Conservation (phyloP, 2,329 filamentous ascomycete genomes). For the Hypoxylon sp. region DNA sequence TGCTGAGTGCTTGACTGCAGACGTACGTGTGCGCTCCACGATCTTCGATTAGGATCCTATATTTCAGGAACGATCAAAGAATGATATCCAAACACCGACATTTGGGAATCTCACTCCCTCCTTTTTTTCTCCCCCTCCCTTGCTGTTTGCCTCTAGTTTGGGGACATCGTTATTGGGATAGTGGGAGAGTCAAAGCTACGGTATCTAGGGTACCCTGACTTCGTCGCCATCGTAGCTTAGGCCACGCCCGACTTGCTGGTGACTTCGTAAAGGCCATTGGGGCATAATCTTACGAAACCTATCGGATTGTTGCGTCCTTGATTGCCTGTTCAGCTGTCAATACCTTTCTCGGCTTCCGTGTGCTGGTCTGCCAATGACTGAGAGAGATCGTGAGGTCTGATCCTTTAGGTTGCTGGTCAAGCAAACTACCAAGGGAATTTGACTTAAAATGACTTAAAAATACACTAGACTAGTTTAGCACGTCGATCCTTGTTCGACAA, state of each 20-base stretch:
- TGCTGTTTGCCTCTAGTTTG: conserved; percentile 1
- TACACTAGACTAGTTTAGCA: conserved; percentile 8
- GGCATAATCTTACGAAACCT: conserved; percentile 3
- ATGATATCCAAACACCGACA: conserved; percentile 5
- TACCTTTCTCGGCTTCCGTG: conserved; percentile 7
- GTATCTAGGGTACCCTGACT: conserved; percentile 13
- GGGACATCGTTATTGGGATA: conserved; percentile 2
- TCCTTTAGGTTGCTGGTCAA: conserved; percentile 13
- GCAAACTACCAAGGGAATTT: conserved; percentile 18
- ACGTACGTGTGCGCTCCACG: background rate
- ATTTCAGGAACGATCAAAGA: conserved; percentile 12
- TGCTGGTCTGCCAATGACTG: conserved; percentile 1
- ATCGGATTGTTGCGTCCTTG: conserved; percentile 14
- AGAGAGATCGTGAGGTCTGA: background rate
- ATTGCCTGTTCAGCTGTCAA: conserved; percentile 1
- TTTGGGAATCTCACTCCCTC: no score
- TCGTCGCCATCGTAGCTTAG: background rate
- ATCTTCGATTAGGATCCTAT: background rate
- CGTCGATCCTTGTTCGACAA: conserved; percentile 34
- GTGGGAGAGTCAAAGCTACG: background rate
- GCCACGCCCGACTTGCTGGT: conserved; percentile 1
- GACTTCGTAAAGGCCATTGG: conserved; percentile 6
- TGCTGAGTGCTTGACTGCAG: background rate
- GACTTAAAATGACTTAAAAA: background rate
- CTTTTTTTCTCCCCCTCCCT: background rate